A percentile compares a stretch with the other conserved stretches of the same genome.
These are phyloP conservation scores for Monosporozyma aquatica DNA, from an alignment of 805 yeast genomes.

Conservation along the genomic window DNA sequence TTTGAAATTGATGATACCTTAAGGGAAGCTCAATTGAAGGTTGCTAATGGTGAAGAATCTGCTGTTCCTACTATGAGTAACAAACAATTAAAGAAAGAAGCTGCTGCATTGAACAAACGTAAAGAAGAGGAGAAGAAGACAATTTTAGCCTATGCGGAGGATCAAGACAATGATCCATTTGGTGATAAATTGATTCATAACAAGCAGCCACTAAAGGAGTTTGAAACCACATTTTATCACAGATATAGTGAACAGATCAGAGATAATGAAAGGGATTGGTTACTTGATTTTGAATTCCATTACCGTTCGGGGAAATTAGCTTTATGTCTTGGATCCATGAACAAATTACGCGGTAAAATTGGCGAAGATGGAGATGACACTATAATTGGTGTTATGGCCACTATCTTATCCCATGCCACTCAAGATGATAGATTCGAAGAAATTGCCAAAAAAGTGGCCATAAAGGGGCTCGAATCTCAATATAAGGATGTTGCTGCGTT, in stretches of 20 bases:
- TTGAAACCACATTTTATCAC: constrained; percentile 36
- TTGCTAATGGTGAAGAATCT: constrained; percentile 7
- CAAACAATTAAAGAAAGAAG: constrained; percentile 51
- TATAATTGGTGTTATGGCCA: constrained; percentile 22
- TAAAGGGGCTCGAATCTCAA: constrained; percentile 23
- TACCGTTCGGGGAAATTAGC: constrained; percentile 26
- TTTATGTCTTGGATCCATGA: constrained; percentile 23
- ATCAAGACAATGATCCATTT: constrained; percentile 53
- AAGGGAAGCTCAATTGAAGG: constrained; percentile 5
- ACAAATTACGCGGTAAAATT: constrained; percentile 10
- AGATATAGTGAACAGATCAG: constrained; percentile 36
- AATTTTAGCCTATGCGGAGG: constrained; percentile 35
- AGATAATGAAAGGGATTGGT: constrained; percentile 28
- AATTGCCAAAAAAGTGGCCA: constrained; percentile 27
- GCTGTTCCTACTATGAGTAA: constrained; percentile 17
- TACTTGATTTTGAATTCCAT: constrained; percentile 24
- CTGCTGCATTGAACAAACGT: constrained; percentile 40
- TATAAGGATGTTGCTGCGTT: constrained; percentile 15
- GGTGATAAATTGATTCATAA: constrained; percentile 38
- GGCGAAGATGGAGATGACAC: constrained; percentile 5
- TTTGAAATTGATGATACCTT: constrained; percentile 30
- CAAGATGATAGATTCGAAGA: constrained; percentile 17
- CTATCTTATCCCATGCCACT: constrained; percentile 19
- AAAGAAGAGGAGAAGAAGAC: constrained; percentile 44
- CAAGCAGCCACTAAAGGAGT: constrained; percentile 36